Evolutionary conservation across 169 alveolate species (phyloP).

Genomic region (Condylostoma magnum): DNA sequence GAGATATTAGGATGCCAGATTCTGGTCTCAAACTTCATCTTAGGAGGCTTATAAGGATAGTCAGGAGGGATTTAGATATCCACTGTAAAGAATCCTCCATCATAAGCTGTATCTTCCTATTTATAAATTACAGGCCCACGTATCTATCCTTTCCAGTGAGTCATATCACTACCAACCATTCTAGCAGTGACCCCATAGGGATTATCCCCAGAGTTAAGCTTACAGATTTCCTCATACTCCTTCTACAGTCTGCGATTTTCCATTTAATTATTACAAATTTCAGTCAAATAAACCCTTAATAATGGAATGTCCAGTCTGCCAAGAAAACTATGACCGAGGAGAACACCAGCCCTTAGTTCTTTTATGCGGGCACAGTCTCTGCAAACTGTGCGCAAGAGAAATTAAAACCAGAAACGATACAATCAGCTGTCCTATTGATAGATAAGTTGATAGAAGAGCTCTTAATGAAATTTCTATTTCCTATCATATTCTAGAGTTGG

Average conservation of each 20-base stretch:
- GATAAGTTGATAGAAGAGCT: not conserved
- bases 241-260: constrained; percentile 19
- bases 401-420: not conserved
- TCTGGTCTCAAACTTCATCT: constrained; percentile 92
- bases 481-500: constrained; percentile 20
- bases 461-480: constrained; percentile 6
- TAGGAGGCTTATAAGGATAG: constrained; percentile 94
- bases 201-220: not conserved
- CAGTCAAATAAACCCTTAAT: too few species aligned
- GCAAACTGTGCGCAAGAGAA: constrained; percentile 8
- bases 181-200: constrained; percentile 65
- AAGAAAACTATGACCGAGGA: not conserved
- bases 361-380: constrained; percentile 18
- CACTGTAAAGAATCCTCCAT: constrained; percentile 89
- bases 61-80: constrained; percentile 92
- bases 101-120: constrained; percentile 91
- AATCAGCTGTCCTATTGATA: constrained; percentile 10
- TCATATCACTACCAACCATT: constrained; percentile 77
- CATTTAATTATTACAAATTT: too few species aligned
- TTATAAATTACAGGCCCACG: constrained; percentile 76
- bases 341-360: not conserved
- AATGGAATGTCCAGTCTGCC: constrained; percentile 25
- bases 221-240: constrained; percentile 23
- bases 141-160: constrained; percentile 88
- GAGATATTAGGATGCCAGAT: constrained; percentile 97